These are phyloP conservation scores for Backusella morwellensis DNA, from an alignment of 192 early-diverging fungal genomes.

Conservation along the genomic window DNA sequence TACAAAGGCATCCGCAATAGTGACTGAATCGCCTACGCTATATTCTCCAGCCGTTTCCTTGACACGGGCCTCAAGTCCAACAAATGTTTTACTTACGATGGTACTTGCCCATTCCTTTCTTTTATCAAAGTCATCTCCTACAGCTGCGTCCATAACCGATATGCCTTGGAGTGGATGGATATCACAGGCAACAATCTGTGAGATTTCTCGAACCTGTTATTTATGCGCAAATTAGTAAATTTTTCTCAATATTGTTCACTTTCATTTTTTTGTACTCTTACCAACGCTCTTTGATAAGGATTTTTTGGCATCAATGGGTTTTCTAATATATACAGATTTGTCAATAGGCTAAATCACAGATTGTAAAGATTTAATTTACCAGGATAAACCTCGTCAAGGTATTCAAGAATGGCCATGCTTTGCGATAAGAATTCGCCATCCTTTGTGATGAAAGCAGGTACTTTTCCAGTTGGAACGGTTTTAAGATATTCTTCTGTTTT, in stretches of 20 bases:
- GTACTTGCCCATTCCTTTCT: conserved; percentile 59
- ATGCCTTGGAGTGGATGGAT: conserved; percentile 91
- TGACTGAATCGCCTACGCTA: conserved; percentile 78
- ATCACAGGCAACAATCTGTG: conserved; percentile 71
- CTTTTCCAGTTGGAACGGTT: conserved; percentile 65
- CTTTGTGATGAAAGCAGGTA: conserved; percentile 65
- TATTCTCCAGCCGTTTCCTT: conserved; percentile 63
- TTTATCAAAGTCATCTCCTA: conserved; percentile 44
- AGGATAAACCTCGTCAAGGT: conserved; percentile 78
- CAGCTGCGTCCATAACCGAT: conserved; percentile 62
- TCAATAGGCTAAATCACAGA: neutral
- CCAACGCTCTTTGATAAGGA: conserved; percentile 60
- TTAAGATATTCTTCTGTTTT: conserved; percentile 50
- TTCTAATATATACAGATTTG: conserved; percentile 8
- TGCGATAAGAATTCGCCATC: conserved; percentile 58
- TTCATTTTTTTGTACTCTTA: conserved; percentile 18
- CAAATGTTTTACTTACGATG: conserved; percentile 58
- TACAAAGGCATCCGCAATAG: conserved; percentile 81
- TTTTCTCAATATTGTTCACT: neutral
- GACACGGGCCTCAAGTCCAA: conserved; percentile 72
- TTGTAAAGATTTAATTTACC: conserved; percentile 18
- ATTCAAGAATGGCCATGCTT: conserved; percentile 84
- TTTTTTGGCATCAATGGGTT: conserved; percentile 72
- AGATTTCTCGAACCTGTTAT: conserved; percentile 65
- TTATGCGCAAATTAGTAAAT: neutral